phyloP scores from a whole-genome alignment of 2,329 filamentous ascomycete genomes.

The Trichoderma guizhouense region DNA sequence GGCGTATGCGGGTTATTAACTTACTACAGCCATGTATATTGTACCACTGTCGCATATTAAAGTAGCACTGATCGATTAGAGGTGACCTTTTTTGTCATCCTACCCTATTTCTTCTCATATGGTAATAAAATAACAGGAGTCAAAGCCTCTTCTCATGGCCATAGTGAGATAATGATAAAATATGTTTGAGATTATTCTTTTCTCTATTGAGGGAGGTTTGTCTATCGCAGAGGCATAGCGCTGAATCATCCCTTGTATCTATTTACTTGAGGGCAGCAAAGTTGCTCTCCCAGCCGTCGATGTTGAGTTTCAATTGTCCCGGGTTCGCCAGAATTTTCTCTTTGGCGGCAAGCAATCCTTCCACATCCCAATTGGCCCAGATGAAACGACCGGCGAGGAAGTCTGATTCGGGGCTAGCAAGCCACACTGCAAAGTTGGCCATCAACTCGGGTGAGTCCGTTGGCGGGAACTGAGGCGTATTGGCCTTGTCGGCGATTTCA shows the following conservation, averaged over 20 bases:
- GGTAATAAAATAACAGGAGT: neutral
- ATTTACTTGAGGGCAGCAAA: neutral
- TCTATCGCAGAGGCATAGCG: rapidly evolving
- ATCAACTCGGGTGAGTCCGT: neutral
- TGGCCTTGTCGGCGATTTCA: neutral
- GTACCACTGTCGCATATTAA: neutral
- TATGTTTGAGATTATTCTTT: neutral
- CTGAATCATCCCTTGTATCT: neutral
- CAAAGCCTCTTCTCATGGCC: too few species aligned
- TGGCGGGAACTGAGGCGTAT: neutral
- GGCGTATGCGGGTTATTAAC: neutral
- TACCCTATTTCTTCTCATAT: neutral
- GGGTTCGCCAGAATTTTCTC: neutral
- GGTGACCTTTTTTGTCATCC: rapidly evolving
- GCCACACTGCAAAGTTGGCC: constrained; percentile 5
- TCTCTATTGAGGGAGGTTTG: rapidly evolving
- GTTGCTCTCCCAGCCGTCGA: neutral
- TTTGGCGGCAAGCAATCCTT: neutral
- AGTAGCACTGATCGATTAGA: neutral
- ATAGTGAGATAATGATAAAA: neutral
- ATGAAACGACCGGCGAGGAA: constrained; percentile 1
- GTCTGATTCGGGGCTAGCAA: neutral
- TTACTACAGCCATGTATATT: neutral
- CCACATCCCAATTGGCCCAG: constrained; percentile 7
- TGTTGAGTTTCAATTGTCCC: neutral